phyloP scores from a whole-genome alignment of 495 filamentous ascomycete genomes.

The Choiromyces venosus region DNA sequence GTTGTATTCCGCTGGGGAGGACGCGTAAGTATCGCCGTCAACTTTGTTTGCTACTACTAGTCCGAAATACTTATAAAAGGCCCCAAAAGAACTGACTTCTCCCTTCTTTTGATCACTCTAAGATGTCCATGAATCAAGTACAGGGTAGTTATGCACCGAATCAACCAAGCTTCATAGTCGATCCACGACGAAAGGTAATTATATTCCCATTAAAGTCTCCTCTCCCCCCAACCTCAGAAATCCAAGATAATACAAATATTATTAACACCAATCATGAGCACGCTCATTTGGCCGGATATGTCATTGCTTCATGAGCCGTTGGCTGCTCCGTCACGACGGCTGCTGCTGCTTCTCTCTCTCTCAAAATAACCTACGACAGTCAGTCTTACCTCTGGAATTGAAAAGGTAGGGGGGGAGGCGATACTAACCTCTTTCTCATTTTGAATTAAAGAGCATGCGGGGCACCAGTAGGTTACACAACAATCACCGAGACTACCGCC shows the following conservation, averaged over 20 bases:
- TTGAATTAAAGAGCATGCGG: not conserved
- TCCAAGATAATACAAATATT: not conserved
- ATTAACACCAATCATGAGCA: not conserved
- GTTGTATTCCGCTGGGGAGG: no score
- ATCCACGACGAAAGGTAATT: not conserved
- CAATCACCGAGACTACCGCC: not conserved
- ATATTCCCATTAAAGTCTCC: not conserved
- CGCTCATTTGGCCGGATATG: not conserved
- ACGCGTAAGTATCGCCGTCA: not conserved
- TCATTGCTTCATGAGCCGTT: not conserved
- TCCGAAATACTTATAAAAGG: not conserved
- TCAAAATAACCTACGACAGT: not conserved
- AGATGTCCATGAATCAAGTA: not conserved
- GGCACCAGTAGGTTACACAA: not conserved
- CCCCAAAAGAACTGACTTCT: not conserved
- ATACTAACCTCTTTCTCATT: slow-evolving; percentile 1
- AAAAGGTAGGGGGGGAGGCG: not conserved
- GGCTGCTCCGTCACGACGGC: not conserved
- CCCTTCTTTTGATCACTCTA: not conserved
- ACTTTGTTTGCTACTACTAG: not conserved
- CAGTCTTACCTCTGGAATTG: not conserved
- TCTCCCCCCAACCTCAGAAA: not conserved
- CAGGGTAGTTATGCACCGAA: no score
- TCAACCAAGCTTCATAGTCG: no score
- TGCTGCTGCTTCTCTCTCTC: not conserved